Evolutionary conservation across 2,329 filamentous ascomycete genomes (phyloP).

Genomic region (Talaromyces amestolkiae): DNA sequence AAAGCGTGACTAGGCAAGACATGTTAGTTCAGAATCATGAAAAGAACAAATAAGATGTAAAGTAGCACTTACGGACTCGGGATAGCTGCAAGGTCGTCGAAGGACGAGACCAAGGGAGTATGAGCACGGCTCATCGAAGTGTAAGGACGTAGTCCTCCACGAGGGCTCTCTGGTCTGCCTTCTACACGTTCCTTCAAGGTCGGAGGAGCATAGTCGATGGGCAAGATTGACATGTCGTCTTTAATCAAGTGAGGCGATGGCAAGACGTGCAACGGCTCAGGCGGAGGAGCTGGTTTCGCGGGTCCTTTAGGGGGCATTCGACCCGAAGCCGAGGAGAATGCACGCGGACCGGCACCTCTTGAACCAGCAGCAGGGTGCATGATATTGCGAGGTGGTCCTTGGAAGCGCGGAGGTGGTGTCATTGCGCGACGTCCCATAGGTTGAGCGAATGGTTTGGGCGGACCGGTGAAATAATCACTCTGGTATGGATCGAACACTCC

Average conservation of each 20-base stretch:
- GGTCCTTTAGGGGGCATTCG: constrained; percentile 46
- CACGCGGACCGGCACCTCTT: constrained; percentile 52
- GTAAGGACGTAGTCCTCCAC: constrained; percentile 64
- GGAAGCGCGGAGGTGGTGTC: constrained; percentile 75
- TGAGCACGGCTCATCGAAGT: constrained; percentile 69
- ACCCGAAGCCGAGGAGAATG: constrained; percentile 63
- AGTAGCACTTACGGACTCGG: constrained; percentile 80
- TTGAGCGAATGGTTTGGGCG: constrained; percentile 68
- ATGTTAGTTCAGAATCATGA: neutral
- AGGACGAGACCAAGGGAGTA: constrained; percentile 76
- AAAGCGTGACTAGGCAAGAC: constrained; percentile 41
- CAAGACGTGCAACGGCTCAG: constrained; percentile 68
- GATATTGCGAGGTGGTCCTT: constrained; percentile 45
- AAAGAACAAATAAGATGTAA: neutral
- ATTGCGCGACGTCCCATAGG: constrained; percentile 86
- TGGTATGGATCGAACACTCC: constrained; percentile 54
- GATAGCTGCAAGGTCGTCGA: constrained; percentile 79
- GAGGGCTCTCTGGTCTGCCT: constrained; percentile 63
- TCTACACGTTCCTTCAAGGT: constrained; percentile 64
- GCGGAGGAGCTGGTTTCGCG: constrained; percentile 67
- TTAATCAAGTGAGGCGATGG: constrained; percentile 82
- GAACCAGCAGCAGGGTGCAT: constrained; percentile 45
- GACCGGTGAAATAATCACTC: constrained; percentile 33
- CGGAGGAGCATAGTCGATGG: constrained; percentile 80
- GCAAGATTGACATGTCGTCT: constrained; percentile 74